Conservation (phyloP, 495 filamentous ascomycete genomes). For the Melanomma pulvis-pyrius region DNA sequence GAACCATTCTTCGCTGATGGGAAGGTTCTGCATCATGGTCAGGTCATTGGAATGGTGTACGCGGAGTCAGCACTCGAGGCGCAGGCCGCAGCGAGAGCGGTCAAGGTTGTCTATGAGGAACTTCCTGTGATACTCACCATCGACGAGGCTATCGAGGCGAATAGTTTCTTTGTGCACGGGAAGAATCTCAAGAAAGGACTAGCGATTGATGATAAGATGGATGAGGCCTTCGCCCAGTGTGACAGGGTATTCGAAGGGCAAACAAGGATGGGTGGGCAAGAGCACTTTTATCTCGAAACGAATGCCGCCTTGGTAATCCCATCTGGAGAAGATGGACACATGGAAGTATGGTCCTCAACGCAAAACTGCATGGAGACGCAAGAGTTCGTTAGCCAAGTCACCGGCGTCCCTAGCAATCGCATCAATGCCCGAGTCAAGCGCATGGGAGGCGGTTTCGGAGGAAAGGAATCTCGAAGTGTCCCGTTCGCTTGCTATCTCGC, state of each 20-base stretch:
- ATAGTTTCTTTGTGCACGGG: constrained; percentile 44
- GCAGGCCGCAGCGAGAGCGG: constrained; percentile 44
- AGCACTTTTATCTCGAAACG: constrained; percentile 52
- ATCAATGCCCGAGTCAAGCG: constrained; percentile 50
- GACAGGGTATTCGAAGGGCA: constrained; percentile 46
- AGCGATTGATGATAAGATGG: constrained; percentile 36
- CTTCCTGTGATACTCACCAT: constrained; percentile 48
- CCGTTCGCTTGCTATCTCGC: constrained; percentile 47
- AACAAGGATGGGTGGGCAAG: constrained; percentile 49
- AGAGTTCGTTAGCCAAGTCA: constrained; percentile 49
- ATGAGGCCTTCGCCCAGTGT: constrained; percentile 45
- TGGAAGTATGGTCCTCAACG: constrained; percentile 51
- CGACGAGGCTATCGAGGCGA: constrained; percentile 54
- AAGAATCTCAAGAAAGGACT: constrained; percentile 44
- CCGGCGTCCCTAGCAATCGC: constrained; percentile 49
- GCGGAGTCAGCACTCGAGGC: constrained; percentile 49
- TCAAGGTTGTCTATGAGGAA: constrained; percentile 47
- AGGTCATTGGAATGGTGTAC: constrained; percentile 48
- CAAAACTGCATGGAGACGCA: constrained; percentile 51
- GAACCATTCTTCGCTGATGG: constrained; percentile 51
- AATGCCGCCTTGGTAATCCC: constrained; percentile 48
- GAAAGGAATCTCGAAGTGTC: constrained; percentile 48
- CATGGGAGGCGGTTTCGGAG: constrained; percentile 50
- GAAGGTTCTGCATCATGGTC: constrained; percentile 45
- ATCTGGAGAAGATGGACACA: constrained; percentile 45